A percentile compares a stretch with the other conserved stretches of the same genome.
Conservation (phyloP, 805 yeast species). For the Zygoascus biomembranicola region DNA sequence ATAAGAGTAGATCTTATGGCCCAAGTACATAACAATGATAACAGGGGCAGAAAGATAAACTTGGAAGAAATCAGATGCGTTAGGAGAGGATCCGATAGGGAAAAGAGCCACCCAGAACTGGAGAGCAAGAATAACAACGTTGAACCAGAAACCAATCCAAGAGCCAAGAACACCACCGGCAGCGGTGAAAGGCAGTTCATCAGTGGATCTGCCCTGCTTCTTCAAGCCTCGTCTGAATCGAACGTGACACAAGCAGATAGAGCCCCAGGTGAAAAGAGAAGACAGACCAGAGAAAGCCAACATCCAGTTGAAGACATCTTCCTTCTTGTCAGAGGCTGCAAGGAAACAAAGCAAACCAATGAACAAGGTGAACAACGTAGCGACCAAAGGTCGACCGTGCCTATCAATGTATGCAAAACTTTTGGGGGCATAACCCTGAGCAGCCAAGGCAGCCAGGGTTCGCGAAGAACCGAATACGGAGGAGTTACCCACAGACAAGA, state of each 20-base stretch:
- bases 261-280: conserved; percentile 55
- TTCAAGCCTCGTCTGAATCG: conserved; percentile 56
- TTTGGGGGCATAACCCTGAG: conserved; percentile 54
- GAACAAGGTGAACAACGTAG: conserved; percentile 41
- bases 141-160: conserved; percentile 47
- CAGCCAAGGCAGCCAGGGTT: conserved; percentile 54
- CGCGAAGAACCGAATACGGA: conserved; percentile 66
- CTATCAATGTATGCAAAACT: conserved; percentile 54
- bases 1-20: conserved; percentile 48
- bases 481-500: conserved; percentile 64
- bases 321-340: conserved; percentile 44
- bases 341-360: conserved; percentile 55
- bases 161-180: conserved; percentile 60
- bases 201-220: conserved; percentile 50
- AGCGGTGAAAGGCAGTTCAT: conserved; percentile 55
- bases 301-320: conserved; percentile 55
- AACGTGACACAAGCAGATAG: conserved; percentile 51
- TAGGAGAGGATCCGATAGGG: conserved; percentile 52
- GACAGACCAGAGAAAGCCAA: conserved; percentile 57
- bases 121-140: conserved; percentile 48
- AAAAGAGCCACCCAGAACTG: conserved; percentile 71
- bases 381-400: conserved; percentile 58
- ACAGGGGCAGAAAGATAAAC: conserved; percentile 60
- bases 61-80: conserved; percentile 46
- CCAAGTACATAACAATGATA: conserved; percentile 45